Percentiles rank a stretch among this genome's conserved stretches.
Conservation (phyloP, 1,139 yeast genomes). For the Yamadazyma jaroonii region DNA sequence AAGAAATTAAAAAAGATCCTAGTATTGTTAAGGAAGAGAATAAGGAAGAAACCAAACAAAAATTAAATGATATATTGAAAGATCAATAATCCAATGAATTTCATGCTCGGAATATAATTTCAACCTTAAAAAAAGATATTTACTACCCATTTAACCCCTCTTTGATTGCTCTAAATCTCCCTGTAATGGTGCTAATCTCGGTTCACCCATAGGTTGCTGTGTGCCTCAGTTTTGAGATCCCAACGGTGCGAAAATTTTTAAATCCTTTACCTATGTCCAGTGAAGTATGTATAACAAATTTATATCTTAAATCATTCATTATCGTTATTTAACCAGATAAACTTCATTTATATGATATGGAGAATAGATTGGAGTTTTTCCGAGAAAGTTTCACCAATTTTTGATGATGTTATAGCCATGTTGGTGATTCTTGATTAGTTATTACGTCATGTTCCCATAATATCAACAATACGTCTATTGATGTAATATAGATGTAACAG, state of each 20-base stretch:
- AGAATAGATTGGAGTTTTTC: background rate
- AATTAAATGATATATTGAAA: slow-evolving; percentile 23
- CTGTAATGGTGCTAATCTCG: background rate
- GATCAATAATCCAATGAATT: slow-evolving; percentile 9
- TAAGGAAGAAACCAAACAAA: slow-evolving; percentile 23
- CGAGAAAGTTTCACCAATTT: background rate
- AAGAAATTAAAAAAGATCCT: slow-evolving; percentile 36
- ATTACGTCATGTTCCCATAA: slow-evolving; percentile 11
- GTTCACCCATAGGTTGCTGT: background rate
- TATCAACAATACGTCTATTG: background rate
- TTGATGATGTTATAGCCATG: background rate
- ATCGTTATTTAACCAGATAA: too few species aligned
- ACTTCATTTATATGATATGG: background rate
- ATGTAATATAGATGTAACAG: too few species aligned
- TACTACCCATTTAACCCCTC: too few species aligned
- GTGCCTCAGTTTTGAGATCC: background rate
- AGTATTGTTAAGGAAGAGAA: slow-evolving; percentile 20
- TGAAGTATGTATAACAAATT: slow-evolving; percentile 22
- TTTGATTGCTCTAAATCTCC: too few species aligned
- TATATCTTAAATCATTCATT: background rate
- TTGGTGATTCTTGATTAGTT: slow-evolving; percentile 4
- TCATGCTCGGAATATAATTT: too few species aligned
- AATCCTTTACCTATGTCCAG: slow-evolving; percentile 20
- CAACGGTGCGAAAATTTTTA: slow-evolving; percentile 8
- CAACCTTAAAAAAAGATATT: background rate